Evolutionary conservation across 75 land plant species (phyloP).

Genomic region (Cupressus sempervirens): DNA sequence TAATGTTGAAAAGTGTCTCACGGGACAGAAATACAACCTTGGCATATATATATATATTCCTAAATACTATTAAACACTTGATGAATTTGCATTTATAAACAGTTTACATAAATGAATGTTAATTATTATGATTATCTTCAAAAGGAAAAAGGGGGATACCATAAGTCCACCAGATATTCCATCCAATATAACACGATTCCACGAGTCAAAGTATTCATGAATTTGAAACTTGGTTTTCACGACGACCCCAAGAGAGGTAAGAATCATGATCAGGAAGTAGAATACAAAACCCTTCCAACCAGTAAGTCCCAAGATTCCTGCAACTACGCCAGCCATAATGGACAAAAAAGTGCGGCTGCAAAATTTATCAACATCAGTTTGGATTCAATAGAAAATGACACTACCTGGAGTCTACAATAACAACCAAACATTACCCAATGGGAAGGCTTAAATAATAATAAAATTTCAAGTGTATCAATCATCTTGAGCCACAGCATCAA

Average conservation of each 20-base stretch:
- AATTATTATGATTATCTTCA: neutral
- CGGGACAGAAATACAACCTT: neutral
- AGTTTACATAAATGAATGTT: neutral
- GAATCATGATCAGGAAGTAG: slow-evolving; percentile 79
- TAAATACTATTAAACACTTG: neutral
- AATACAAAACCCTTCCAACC: slow-evolving; percentile 78
- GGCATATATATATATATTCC: neutral
- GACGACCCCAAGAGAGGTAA: slow-evolving; percentile 66
- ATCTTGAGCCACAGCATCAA: neutral
- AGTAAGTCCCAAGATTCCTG: slow-evolving; percentile 90
- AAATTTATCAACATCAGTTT: slow-evolving; percentile 5
- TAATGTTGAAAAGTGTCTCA: neutral
- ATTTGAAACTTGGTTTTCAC: slow-evolving; percentile 69
- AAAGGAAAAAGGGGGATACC: slow-evolving; percentile 36
- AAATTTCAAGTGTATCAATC: neutral
- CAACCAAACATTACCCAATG: neutral
- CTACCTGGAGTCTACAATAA: neutral
- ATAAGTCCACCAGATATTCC: slow-evolving; percentile 79
- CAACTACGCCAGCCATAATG: slow-evolving; percentile 86
- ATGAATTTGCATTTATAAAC: neutral
- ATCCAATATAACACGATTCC: slow-evolving; percentile 74
- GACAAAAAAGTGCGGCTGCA: slow-evolving; percentile 94
- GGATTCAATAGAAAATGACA: neutral
- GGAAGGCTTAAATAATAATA: neutral
- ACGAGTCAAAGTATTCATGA: slow-evolving; percentile 65